phyloP scores from a whole-genome alignment of 2,329 filamentous ascomycete genomes.

The Xylaria sp. region DNA sequence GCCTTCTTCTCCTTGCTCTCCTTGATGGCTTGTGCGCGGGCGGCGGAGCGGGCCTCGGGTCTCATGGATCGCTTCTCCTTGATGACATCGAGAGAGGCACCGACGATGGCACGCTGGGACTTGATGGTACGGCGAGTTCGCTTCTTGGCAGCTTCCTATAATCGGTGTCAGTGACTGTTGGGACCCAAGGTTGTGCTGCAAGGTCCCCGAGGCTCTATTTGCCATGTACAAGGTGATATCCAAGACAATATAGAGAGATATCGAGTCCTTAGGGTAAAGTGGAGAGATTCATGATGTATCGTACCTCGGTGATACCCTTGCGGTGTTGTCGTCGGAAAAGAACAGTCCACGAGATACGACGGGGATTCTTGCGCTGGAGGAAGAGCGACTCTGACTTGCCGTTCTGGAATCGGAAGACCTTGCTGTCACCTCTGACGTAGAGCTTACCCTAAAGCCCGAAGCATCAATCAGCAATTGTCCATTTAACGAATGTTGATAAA shows the following conservation, averaged over 20 bases:
- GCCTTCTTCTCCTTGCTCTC: constrained; percentile 99
- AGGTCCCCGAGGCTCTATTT: not conserved
- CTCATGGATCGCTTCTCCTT: constrained; percentile 97
- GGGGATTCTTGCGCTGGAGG: constrained; percentile 99
- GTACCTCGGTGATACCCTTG: constrained; percentile 99
- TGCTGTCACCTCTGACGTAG: constrained; percentile 99
- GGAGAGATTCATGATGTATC: constrained; percentile 42
- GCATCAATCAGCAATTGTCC: constrained; percentile 14
- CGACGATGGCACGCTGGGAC: constrained; percentile 97
- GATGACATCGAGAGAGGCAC: constrained; percentile 99
- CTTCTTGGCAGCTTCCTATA: constrained; percentile 99
- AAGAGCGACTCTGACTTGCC: constrained; percentile 99
- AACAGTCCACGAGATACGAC: constrained; percentile 97
- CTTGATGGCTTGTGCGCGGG: constrained; percentile 89
- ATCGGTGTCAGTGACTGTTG: constrained; percentile 46
- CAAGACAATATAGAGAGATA: not conserved
- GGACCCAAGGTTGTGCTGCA: not conserved
- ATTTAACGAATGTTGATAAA: not conserved
- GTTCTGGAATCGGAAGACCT: constrained; percentile 99
- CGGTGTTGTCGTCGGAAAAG: constrained; percentile 99
- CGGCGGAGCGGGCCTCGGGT: constrained; percentile 93
- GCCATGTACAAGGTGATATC: not conserved
- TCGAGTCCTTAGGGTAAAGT: not conserved
- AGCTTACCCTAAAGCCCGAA: constrained; percentile 80
- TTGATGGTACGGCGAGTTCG: constrained; percentile 97